Evolutionary conservation across 305 asterid genomes (phyloP), one percentile per base, ranked within the genome.

Genomic region (Andrographis paniculata): DNA sequence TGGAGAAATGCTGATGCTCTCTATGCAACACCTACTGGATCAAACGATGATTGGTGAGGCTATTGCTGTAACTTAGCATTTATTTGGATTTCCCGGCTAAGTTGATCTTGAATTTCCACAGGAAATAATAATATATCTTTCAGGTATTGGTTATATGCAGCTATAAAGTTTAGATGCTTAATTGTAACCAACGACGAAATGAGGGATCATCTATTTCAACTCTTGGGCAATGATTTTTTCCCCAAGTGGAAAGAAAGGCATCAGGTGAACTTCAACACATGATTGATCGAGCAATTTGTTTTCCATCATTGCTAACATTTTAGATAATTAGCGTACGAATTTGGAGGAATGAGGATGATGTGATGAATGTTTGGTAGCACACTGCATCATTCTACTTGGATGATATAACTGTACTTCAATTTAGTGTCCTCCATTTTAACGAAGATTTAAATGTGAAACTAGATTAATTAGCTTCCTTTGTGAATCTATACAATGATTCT

Each of bases 71-170:
- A 24, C 30, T 24, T 24, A n/a, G n/a, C n/a, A n/a, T 8, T 24
- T 24, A 3, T 8, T 24, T 24, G 30, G 4, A 24, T 24, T 24
- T 24, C 8, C 30, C 30, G 8, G 4, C 8, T 39, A 22, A 42
- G 62, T 17, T 52, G 16, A 55, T 44, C 55, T 55, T 33, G 21
- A 37, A 28, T 47, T 42, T 56, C 30, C 6, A 17, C 36, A 44
- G 22, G 60, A 62, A 42, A 31, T 53, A 17, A 49, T 56, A n/a
- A n/a, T n/a, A n/a, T 57, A 55, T 50, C 57, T 59, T 62, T 64
- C 72, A 87, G 96, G 95, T 87, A 84, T 64, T 88, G 97, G 94
- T 73, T 84, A 67, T 84, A 84, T 72, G 97, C 95, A 54, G 95
- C 95, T 70, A 79, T 81, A 71, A 88, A 77, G 56, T 79, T 64